These are phyloP conservation scores for Mucor racemosus DNA, from an alignment of 371 early-diverging fungal species.

Conservation along the genomic window DNA sequence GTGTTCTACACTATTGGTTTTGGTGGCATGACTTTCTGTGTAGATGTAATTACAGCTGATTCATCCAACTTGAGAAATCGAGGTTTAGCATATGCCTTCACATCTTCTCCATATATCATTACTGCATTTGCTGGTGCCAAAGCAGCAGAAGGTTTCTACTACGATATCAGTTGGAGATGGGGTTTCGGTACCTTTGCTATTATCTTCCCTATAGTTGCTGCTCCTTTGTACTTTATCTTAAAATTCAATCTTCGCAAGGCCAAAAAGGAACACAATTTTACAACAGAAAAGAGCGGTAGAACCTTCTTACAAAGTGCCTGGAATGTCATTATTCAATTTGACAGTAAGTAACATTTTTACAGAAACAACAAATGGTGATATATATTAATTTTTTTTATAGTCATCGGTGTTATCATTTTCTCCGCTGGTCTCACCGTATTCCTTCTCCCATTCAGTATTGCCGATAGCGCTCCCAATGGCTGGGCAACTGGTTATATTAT, in stretches of 20 bases:
- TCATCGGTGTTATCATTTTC: conserved; percentile 20
- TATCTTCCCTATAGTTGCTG: conserved; percentile 13
- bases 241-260: conserved; percentile 24
- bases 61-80: conserved; percentile 22
- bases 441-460: conserved; percentile 22
- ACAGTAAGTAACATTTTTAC: conserved; percentile 9
- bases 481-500: conserved; percentile 26
- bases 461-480: conserved; percentile 1
- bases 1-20: conserved; percentile 27
- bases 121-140: conserved; percentile 22
- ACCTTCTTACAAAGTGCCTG: conserved; percentile 5
- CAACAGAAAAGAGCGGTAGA: conserved; percentile 8
- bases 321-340: conserved; percentile 16
- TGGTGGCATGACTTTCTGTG: conserved; percentile 5
- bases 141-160: conserved; percentile 18
- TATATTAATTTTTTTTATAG: neutral
- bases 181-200: conserved; percentile 29
- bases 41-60: conserved; percentile 29
- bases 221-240: conserved; percentile 18
- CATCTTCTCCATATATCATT: conserved; percentile 21
- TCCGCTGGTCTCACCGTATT: conserved; percentile 23
- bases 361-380: neutral
- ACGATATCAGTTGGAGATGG: conserved; percentile 28
- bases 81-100: conserved; percentile 24
- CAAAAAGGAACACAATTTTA: conserved; percentile 15